Percentiles rank a stretch among this genome's conserved stretches.
These are phyloP conservation scores for Coix lacrymajobi DNA, from an alignment of 176 grass and related monocot genomes.

Conservation along the genomic window DNA sequence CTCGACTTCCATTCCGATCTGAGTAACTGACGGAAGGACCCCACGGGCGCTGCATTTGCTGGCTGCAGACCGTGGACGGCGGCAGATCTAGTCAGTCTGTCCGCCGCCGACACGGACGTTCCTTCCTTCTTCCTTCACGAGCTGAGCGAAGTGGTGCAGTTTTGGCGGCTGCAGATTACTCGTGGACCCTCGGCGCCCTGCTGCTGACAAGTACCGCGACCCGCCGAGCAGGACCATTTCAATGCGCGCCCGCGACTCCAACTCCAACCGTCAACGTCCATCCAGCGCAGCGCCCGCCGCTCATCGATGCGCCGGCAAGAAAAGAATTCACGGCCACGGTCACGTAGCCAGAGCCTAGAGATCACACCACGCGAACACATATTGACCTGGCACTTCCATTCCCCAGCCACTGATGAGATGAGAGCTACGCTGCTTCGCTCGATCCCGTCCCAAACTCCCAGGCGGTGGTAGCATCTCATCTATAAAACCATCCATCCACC, in stretches of 20 bases:
- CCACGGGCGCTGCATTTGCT: neutral
- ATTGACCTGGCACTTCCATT: neutral
- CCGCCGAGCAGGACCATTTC: slow-evolving; percentile 28
- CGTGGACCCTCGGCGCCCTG: neutral
- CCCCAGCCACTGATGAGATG: neutral
- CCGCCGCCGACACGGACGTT: neutral
- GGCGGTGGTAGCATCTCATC: neutral
- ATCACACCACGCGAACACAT: neutral
- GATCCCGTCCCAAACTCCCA: too few relatives aligned
- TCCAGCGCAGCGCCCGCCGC: neutral
- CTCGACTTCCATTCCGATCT: too few relatives aligned
- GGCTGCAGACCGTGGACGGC: neutral
- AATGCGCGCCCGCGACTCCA: neutral
- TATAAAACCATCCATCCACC: neutral
- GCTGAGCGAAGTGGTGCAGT: neutral
- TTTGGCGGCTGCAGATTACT: slow-evolving; percentile 19
- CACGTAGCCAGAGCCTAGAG: neutral
- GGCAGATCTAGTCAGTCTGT: too few relatives aligned
- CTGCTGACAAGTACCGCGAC: neutral
- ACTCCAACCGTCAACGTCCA: neutral
- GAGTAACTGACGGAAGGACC: too few relatives aligned
- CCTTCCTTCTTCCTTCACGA: too few relatives aligned
- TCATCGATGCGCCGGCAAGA: neutral
- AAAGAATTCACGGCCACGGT: slow-evolving; percentile 7
- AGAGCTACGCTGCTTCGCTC: neutral